These are phyloP conservation scores for Pseudocercospora ulei DNA, from an alignment of 2,329 filamentous ascomycete species.

Conservation along the genomic window DNA sequence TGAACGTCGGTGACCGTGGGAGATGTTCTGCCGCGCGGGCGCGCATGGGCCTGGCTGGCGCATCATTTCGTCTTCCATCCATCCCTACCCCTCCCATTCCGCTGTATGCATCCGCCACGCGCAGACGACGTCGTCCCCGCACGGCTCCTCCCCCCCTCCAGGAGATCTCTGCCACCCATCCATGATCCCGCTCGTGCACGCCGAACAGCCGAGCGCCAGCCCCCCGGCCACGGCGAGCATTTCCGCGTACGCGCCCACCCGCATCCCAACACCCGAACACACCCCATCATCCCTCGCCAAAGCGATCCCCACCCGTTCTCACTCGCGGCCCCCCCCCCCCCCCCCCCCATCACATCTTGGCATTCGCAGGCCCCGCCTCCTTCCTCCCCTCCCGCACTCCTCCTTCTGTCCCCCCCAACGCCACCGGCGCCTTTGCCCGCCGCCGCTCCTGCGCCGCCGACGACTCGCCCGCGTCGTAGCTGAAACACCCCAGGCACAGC, in stretches of 20 bases:
- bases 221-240: too few relatives aligned
- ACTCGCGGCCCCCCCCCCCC: background rate
- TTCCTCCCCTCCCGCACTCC: background rate
- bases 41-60: background rate
- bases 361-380: background rate
- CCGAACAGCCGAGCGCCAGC: too few relatives aligned
- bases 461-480: constrained; percentile 10
- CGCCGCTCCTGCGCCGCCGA: too few relatives aligned
- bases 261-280: background rate
- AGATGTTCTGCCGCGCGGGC: constrained; percentile 2
- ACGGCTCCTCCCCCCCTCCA: too few relatives aligned
- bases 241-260: background rate
- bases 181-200: too few relatives aligned
- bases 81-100: background rate
- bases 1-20: constrained; percentile 15
- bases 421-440: constrained; percentile 2
- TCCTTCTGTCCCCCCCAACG: background rate
- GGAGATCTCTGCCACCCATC: too few relatives aligned
- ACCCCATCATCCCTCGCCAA: background rate
- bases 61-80: constrained; percentile 2
- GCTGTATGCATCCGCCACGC: background rate
- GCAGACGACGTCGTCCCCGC: too few relatives aligned
- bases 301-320: too few relatives aligned
- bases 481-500: constrained; percentile 14
- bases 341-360: background rate